Evolutionary conservation across 257 asterid species (phyloP).

Genomic region (Capsicum pubescens): DNA sequence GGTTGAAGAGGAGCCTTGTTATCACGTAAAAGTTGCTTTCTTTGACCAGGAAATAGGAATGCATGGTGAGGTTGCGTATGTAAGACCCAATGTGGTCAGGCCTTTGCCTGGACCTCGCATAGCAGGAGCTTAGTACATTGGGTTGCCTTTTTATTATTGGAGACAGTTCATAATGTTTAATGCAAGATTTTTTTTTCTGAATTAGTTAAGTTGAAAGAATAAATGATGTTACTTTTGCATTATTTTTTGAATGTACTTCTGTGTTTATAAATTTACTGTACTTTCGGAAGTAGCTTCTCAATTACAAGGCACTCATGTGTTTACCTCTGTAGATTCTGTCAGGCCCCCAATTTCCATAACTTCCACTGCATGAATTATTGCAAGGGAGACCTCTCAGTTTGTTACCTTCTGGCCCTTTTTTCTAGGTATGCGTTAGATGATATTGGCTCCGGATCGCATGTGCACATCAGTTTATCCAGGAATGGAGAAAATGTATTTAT

Average conservation of each 20-base stretch:
- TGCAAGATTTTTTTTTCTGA: not conserved
- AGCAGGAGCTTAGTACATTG: not conserved
- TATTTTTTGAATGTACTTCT: not conserved
- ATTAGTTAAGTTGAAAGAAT: not conserved
- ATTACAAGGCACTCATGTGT: not conserved
- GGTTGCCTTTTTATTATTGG: not conserved
- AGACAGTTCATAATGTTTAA: not conserved
- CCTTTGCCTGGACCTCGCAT: not conserved
- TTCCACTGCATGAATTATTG: not conserved
- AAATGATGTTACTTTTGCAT: not conserved
- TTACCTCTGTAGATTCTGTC: not conserved
- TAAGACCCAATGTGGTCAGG: not conserved
- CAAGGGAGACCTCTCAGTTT: constrained; percentile 16
- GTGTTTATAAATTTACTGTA: not conserved
- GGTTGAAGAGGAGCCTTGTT: not conserved
- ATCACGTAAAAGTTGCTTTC: not conserved
- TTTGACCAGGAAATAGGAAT: too few relatives aligned
- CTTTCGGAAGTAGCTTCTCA: not conserved
- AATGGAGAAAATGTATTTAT: constrained; percentile 78
- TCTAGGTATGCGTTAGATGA: constrained; percentile 74
- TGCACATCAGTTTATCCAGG: constrained; percentile 81
- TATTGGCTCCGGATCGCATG: constrained; percentile 94
- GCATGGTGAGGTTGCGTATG: not conserved
- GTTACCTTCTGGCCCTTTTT: constrained; percentile 13
- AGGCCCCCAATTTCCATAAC: not conserved